Percentiles rank a stretch among this genome's conserved stretches.
Conservation (phyloP, 306 rosid genomes). For the Cajanus cajan region DNA sequence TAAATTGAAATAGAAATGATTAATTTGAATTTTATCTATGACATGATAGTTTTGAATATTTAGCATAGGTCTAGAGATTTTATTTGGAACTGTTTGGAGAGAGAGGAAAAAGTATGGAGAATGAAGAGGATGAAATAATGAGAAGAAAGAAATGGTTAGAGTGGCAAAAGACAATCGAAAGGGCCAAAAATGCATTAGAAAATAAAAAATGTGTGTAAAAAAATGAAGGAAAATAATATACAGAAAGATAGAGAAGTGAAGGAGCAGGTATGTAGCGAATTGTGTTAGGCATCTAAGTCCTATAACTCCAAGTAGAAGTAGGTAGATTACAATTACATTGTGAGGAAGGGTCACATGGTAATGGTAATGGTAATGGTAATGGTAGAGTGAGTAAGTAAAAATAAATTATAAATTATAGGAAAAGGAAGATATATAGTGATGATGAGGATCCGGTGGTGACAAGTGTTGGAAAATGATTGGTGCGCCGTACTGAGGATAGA, state of each 20-base stretch:
- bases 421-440: too few relatives aligned
- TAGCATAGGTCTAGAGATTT: background rate
- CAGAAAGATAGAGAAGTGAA: conserved; percentile 51
- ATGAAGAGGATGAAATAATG: background rate
- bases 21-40: too few relatives aligned
- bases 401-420: too few relatives aligned
- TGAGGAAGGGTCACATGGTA: too few relatives aligned
- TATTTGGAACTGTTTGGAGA: background rate
- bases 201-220: conserved; percentile 45
- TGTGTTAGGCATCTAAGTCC: conserved; percentile 70
- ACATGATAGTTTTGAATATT: background rate
- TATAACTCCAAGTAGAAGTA: conserved; percentile 32
- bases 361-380: too few relatives aligned
- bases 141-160: conserved; percentile 20
- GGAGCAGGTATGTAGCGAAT: conserved; percentile 39
- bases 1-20: background rate
- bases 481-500: conserved; percentile 92
- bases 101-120: background rate
- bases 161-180: conserved; percentile 22
- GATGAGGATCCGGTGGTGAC: background rate
- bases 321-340: conserved; percentile 22
- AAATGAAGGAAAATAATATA: conserved; percentile 35
- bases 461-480: conserved; percentile 65
- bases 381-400: conserved; percentile 40
- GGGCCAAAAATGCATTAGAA: conserved; percentile 42